Percentiles rank a stretch among this genome's conserved stretches.
Conservation (phyloP, 148 eudicot genomes). For the Tetragonia tetragonoides region DNA sequence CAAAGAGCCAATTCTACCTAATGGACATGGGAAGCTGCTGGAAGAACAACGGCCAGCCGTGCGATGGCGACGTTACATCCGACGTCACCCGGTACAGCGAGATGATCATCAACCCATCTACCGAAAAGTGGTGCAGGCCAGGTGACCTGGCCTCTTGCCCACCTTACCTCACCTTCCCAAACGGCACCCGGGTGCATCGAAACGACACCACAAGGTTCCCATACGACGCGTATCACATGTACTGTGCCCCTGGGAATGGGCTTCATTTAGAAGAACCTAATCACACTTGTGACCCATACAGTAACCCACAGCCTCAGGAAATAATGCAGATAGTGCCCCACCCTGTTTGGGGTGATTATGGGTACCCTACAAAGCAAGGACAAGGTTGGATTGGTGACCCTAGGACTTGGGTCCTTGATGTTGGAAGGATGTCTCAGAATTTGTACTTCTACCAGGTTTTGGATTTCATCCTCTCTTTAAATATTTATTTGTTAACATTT, state of each 20-base stretch:
- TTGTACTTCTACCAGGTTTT: slow-evolving; percentile 61
- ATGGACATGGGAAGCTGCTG: slow-evolving; percentile 70
- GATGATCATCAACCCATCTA: slow-evolving; percentile 52
- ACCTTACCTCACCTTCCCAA: slow-evolving; percentile 45
- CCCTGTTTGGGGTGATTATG: slow-evolving; percentile 66
- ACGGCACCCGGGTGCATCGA: slow-evolving; percentile 40
- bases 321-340: slow-evolving; percentile 60
- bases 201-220: slow-evolving; percentile 34
- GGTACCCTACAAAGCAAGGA: slow-evolving; percentile 55
- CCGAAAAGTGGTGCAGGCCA: slow-evolving; percentile 31
- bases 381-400: slow-evolving; percentile 62
- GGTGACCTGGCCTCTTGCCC: slow-evolving; percentile 32
- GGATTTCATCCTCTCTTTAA: neutral
- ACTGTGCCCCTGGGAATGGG: slow-evolving; percentile 58
- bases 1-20: slow-evolving; percentile 48
- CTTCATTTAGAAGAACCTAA: slow-evolving; percentile 26
- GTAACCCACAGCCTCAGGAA: slow-evolving; percentile 69
- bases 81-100: slow-evolving; percentile 64
- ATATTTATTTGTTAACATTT: neutral
- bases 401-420: slow-evolving; percentile 69
- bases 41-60: slow-evolving; percentile 56
- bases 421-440: slow-evolving; percentile 50
- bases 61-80: slow-evolving; percentile 46
- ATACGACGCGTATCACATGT: slow-evolving; percentile 45
- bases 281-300: slow-evolving; percentile 38